Percentiles rank a stretch among this genome's conserved stretches.
Evolutionary conservation across 768 basidiomycete genomes (phyloP).

Genomic region (Lyophyllum shimeji): DNA sequence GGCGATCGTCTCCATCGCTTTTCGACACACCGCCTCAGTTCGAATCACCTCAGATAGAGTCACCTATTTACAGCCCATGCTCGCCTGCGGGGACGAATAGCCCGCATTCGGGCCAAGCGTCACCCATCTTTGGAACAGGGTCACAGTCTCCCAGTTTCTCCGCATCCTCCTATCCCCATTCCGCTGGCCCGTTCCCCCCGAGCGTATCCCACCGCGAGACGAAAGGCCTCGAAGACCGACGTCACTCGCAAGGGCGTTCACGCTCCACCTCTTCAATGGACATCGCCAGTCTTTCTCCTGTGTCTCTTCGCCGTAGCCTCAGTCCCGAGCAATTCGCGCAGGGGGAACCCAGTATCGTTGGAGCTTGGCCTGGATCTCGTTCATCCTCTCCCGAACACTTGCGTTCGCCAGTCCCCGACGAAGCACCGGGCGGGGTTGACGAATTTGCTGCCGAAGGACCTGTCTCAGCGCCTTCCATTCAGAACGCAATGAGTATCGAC

Average conservation of each 20-base stretch:
- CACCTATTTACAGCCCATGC: slow-evolving; percentile 14
- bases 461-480: not conserved
- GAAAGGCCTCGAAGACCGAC: slow-evolving; percentile 1
- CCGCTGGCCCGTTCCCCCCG: not conserved
- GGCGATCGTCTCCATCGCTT: not conserved
- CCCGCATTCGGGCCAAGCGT: not conserved
- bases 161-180: not conserved
- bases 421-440: not conserved
- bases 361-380: slow-evolving; percentile 42
- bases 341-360: slow-evolving; percentile 38
- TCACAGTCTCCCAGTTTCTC: slow-evolving; percentile 2
- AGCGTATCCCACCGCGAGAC: not conserved
- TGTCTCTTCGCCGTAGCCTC: slow-evolving; percentile 14
- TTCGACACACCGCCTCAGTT: not conserved
- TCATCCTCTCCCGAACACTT: slow-evolving; percentile 27
- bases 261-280: slow-evolving; percentile 51
- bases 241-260: slow-evolving; percentile 18
- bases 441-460: not conserved
- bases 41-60: slow-evolving; percentile 9
- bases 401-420: not conserved
- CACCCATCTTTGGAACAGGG: not conserved
- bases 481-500: slow-evolving; percentile 16
- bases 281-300: slow-evolving; percentile 39
- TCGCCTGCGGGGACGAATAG: slow-evolving; percentile 3
- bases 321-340: slow-evolving; percentile 9